Conservation (phyloP, 2,329 filamentous ascomycete species). For the Scopulariopsis brevicaulis region DNA sequence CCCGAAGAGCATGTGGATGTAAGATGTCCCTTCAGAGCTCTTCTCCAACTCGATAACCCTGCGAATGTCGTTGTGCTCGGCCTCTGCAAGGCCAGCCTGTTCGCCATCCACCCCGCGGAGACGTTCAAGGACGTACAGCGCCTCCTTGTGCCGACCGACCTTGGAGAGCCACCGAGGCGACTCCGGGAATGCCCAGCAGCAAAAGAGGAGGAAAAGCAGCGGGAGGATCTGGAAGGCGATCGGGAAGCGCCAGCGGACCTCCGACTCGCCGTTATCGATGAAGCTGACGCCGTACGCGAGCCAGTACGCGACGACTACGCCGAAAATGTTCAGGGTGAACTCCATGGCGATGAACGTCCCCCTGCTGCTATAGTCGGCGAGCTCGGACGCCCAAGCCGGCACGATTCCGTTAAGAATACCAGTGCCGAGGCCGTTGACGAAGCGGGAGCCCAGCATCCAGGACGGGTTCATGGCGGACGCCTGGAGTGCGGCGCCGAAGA, state of each 20-base stretch:
- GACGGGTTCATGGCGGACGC: slow-evolving; percentile 51
- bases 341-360: slow-evolving; percentile 62
- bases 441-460: slow-evolving; percentile 59
- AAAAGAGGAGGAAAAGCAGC: slow-evolving; percentile 40
- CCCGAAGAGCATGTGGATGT: slow-evolving; percentile 56
- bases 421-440: slow-evolving; percentile 54
- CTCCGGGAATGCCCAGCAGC: slow-evolving; percentile 59
- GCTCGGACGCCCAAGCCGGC: slow-evolving; percentile 62
- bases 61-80: slow-evolving; percentile 58
- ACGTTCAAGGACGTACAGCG: slow-evolving; percentile 50
- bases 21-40: slow-evolving; percentile 41
- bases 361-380: slow-evolving; percentile 53
- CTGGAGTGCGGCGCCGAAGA: slow-evolving; percentile 54
- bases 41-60: slow-evolving; percentile 50
- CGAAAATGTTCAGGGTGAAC: slow-evolving; percentile 63
- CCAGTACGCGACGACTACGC: slow-evolving; percentile 37
- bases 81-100: slow-evolving; percentile 40
- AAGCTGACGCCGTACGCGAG: slow-evolving; percentile 38
- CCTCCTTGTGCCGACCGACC: slow-evolving; percentile 54
- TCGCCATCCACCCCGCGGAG: slow-evolving; percentile 48
- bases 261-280: slow-evolving; percentile 42
- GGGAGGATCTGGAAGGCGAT: slow-evolving; percentile 60
- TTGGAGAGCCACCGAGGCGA: slow-evolving; percentile 58
- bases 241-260: slow-evolving; percentile 56
- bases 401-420: slow-evolving; percentile 61